Evolutionary conservation across 2,329 filamentous ascomycete species (phyloP).

Genomic region (Fusarium veterinarium): DNA sequence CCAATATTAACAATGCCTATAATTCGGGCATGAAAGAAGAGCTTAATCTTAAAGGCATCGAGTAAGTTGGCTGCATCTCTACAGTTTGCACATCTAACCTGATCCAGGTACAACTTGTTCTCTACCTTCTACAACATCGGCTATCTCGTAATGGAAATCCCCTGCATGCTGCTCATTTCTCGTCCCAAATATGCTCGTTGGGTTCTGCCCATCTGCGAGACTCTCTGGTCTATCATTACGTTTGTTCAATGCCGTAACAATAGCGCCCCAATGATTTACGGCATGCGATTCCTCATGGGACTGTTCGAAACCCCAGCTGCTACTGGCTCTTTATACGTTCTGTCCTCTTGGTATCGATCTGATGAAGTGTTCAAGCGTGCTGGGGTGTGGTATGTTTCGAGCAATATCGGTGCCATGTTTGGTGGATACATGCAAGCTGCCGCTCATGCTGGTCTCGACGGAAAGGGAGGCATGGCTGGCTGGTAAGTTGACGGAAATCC

Average conservation of each 20-base stretch:
- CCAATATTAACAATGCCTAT: slow-evolving; percentile 52
- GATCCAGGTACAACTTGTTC: slow-evolving; percentile 39
- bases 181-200: slow-evolving; percentile 30
- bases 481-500: slow-evolving; percentile 9
- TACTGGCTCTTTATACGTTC: slow-evolving; percentile 45
- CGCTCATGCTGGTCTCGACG: slow-evolving; percentile 28
- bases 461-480: slow-evolving; percentile 30
- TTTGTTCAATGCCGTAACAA: slow-evolving; percentile 25
- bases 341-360: slow-evolving; percentile 50
- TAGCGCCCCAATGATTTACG: slow-evolving; percentile 27
- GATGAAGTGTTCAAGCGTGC: slow-evolving; percentile 60
- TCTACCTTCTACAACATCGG: slow-evolving; percentile 45
- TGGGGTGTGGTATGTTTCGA: slow-evolving; percentile 59
- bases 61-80: slow-evolving; percentile 23
- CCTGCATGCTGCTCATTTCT: slow-evolving; percentile 44
- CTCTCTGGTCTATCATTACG: slow-evolving; percentile 30
- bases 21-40: slow-evolving; percentile 55
- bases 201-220: slow-evolving; percentile 26
- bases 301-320: slow-evolving; percentile 35
- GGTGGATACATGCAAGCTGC: slow-evolving; percentile 37
- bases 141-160: slow-evolving; percentile 44
- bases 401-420: slow-evolving; percentile 32
- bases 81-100: neutral
- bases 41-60: slow-evolving; percentile 48
- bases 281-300: slow-evolving; percentile 35